Base-by-base conservation (phyloP, 2,329 filamentous ascomycete genomes). In the Aspergillus sojae region DNA sequence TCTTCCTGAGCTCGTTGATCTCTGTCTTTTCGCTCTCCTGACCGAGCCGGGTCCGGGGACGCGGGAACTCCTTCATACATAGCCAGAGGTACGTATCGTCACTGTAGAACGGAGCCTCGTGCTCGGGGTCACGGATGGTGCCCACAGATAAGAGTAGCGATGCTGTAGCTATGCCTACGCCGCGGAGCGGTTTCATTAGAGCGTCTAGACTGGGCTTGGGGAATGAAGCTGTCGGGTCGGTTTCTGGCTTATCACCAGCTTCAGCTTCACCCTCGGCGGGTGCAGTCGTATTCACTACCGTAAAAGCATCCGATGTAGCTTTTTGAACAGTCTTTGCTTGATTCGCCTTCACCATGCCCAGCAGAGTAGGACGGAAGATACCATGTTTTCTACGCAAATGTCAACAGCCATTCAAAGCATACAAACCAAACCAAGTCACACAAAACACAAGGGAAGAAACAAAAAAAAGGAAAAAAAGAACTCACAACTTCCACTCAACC, bases 401-500 rank as follows among this genome's bases (percentile, higher is more conserved):
- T 52, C 19, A 23, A 60, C 56, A 28, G 11, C 32, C 32, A 12
- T 5, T 34, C 3, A 0, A 41, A 14, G 50, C 14, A 50, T 36
- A 45, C 12, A 30, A 26, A 28, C 12, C 34, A 16, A 36, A 78
- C 78, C 62, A 28, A 34, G 26, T 0, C 30, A 60, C 36, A 23
- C 11, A 41, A 39, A 57, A 26, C 50, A 10, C 36, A 41, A 5
- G 36, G 50, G 30, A 6, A 32, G 50, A 36, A 34, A 41, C 0
- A 28, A 32, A 9, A 9, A 32, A 23, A 23, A 21, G 21, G 21
- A 23, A 21, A 41, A 43, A 21, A 28, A 34, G 43, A 23, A 74
- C 76, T 70, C 68, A 82, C 80, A 79, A 70, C 66, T 82, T 82
- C 80, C 80, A 82, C 54, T 80, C 77, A 67, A 82, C 78, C 57